These are phyloP conservation scores for Quercus aquifolioides DNA, from an alignment of 306 rosid genomes.

Conservation along the genomic window DNA sequence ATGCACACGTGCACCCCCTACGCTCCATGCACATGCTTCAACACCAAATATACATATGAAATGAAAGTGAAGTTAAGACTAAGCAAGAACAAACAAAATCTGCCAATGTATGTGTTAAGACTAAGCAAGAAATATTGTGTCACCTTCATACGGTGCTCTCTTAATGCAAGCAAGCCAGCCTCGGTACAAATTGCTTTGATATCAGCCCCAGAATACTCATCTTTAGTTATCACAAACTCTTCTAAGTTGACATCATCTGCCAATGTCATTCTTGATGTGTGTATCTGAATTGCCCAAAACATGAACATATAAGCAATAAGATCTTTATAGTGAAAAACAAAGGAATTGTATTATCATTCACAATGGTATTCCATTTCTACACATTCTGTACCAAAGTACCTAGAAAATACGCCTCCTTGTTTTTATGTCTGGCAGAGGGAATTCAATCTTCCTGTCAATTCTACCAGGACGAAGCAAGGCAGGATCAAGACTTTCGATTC, in stretches of 20 bases:
- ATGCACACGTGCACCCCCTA: too few relatives aligned
- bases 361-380: not conserved
- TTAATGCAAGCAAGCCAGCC: conserved; percentile 52
- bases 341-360: not conserved
- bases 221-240: conserved; percentile 58
- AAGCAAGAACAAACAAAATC: too few relatives aligned
- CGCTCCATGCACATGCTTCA: too few relatives aligned
- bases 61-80: too few relatives aligned
- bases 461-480: conserved; percentile 64
- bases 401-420: conserved; percentile 61
- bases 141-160: conserved; percentile 60
- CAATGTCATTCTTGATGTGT: conserved; percentile 54
- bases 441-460: conserved; percentile 53
- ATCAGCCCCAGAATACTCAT: conserved; percentile 60
- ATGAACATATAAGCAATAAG: not conserved
- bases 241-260: conserved; percentile 59
- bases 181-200: conserved; percentile 62
- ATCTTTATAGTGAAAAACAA: not conserved
- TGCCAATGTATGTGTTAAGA: too few relatives aligned
- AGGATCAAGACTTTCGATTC: conserved; percentile 54
- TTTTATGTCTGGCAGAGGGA: conserved; percentile 59
- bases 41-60: too few relatives aligned
- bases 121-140: not conserved
- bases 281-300: conserved; percentile 33
- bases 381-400: conserved; percentile 10